Evolutionary conservation across 2,329 filamentous ascomycete genomes (phyloP), one percentile per base, ranked within the genome.

Genomic region (Hymenoscyphus occultus): DNA sequence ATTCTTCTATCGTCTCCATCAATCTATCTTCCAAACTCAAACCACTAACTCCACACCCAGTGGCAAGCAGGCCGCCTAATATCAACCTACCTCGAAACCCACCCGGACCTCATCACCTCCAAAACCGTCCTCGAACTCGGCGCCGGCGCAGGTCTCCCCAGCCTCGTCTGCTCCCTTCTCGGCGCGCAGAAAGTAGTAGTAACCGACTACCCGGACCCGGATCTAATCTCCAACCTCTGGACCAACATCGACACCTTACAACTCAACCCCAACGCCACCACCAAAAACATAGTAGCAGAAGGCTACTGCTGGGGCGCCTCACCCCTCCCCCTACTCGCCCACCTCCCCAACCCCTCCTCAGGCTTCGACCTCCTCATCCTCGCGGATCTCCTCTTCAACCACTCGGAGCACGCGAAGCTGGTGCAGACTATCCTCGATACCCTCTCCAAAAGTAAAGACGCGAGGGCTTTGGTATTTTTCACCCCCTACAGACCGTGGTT

Each of bases 401-500:
- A 97, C 76, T 90, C 88, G 4, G 93, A 97, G 79, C 94, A 97
- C 74, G 81, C 78, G 1, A 92, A 91, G 73, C 82, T 97, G 66
- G 81, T 96, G 69, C 83, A 84, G 69, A 92, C 90, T 3, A 85
- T 97, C 66, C 80, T 84, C 72, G 76, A 84, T 73, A 91, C 90
- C 16, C 77, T 97, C 72, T 84, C 83, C 71, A 81, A 79, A 67
- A 63, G 16, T 0, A 39, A 57, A 14, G 67, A 69, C 12, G 67
- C 73, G 1, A 72, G 70, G 58, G 92, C 93, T 1, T 85, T 93
- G 72, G 93, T 97, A 7, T 96, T 97, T 77, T 98, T 97, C 80
- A 96, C 93, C 0, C 93, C 92, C 22, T 97, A 98, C 78, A 84
- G 95, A 68, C 93, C 94, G 1, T 97, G 93, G 93, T 81, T 97